Base-by-base conservation (phyloP, 805 yeast species). In the Kluyveromyces siamensis region DNA sequence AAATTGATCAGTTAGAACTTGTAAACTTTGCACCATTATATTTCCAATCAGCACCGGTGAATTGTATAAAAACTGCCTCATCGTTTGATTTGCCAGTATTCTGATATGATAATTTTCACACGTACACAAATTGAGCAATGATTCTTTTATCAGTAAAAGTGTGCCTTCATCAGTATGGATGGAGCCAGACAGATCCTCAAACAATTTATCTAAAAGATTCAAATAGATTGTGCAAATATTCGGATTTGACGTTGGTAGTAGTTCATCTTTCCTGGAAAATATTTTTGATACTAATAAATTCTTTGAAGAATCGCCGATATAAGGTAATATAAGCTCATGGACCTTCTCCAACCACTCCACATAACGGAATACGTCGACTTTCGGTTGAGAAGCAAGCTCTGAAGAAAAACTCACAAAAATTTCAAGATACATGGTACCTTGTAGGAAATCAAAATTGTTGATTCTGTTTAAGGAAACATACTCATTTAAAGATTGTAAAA, bases 71-170 rank as follows among this genome's bases (percentile, higher is more conserved):
- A 67, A 54, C 53, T 59, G 53, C 39, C 62, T 67, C 36, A 72
- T 50, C 4, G 62, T 57, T 39, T 71, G 71, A 37, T 64, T 66
- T 0, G 80, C 65, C 38, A 68, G 62, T 6, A 72, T 62, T 49
- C 82, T 68, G 7, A 74, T 57, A 36, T 66, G 65, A 47, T 70
- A 72, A 27, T 68, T 68, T 27, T 67, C 66, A 39, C 71, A 65
- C 8, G 67, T 60, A 36, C 72, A 62, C 8, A 77, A 55, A 18
- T 63, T 62, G 47, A 72, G 58, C 2, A 77, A 51, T 18, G 61
- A 63, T 1, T 55, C 47, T 35, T 71, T 64, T 0, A 76, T 58
- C 21, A 65, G 61, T 0, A 53, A 52, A 6, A 63, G 52, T 6
- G 60, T 48, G n/a, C 56, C 50, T n/a, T 55, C 58, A 39, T 65